These are phyloP conservation scores for Murraya paniculata DNA, from an alignment of 345 rosid species.

Conservation along the genomic window DNA sequence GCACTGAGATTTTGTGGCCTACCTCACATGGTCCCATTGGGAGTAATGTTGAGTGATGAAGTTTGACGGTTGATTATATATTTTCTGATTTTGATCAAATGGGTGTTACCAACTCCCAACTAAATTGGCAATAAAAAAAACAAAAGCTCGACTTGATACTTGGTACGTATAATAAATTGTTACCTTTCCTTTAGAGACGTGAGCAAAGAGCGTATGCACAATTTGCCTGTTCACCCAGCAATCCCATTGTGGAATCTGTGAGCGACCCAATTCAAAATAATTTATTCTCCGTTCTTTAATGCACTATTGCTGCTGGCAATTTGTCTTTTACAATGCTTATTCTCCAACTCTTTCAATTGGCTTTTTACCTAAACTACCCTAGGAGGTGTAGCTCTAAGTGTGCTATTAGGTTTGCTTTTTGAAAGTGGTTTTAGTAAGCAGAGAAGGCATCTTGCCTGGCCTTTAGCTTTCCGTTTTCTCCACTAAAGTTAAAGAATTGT, in stretches of 20 bases:
- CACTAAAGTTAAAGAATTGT: not conserved
- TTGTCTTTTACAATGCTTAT: too few species aligned
- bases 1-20: not conserved
- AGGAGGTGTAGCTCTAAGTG: not conserved
- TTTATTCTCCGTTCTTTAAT: not conserved
- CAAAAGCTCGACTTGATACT: not conserved
- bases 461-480: not conserved
- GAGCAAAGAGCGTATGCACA: too few species aligned
- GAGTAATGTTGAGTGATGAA: not conserved
- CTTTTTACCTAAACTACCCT: not conserved
- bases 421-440: not conserved
- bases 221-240: not conserved
- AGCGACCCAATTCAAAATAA: not conserved
- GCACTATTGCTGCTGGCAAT: too few species aligned
- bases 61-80: not conserved
- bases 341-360: not conserved
- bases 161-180: too few species aligned
- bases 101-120: not conserved
- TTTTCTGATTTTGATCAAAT: not conserved
- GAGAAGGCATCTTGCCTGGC: not conserved
- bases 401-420: constrained; percentile 5
- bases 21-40: not conserved
- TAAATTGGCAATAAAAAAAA: not conserved
- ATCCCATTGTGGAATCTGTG: not conserved
- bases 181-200: too few species aligned